These are phyloP conservation scores for Pelargonium citronellum DNA, from an alignment of 441 rosid genomes.

Conservation along the genomic window DNA sequence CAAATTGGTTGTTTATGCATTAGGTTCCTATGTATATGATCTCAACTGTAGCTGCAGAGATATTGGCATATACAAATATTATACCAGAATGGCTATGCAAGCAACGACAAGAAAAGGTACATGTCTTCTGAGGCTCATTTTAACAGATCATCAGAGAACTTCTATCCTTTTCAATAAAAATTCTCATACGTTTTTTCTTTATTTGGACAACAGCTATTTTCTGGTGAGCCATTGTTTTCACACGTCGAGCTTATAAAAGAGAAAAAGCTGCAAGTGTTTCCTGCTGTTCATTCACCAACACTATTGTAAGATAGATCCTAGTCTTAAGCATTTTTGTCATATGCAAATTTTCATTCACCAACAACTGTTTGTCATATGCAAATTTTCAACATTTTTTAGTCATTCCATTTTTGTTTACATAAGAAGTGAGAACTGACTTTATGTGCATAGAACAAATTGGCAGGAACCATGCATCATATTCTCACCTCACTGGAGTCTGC, in stretches of 20 bases:
- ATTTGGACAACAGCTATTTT: slow-evolving; percentile 50
- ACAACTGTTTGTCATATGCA: slow-evolving; percentile 34
- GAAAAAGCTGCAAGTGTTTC: slow-evolving; percentile 59
- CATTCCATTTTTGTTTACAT: neutral
- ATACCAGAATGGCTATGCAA: slow-evolving; percentile 90
- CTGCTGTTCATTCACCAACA: slow-evolving; percentile 65
- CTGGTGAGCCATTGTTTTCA: slow-evolving; percentile 68
- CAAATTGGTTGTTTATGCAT: slow-evolving; percentile 9
- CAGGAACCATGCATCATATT: slow-evolving; percentile 82
- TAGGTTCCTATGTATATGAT: slow-evolving; percentile 76
- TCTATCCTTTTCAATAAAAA: neutral
- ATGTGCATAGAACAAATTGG: slow-evolving; percentile 54
- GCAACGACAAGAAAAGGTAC: slow-evolving; percentile 70
- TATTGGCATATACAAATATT: slow-evolving; percentile 57
- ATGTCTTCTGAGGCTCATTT: slow-evolving; percentile 12
- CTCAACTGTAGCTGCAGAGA: slow-evolving; percentile 72
- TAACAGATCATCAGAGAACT: neutral
- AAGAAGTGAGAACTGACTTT: slow-evolving; percentile 22
- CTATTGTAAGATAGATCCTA: slow-evolving; percentile 53
- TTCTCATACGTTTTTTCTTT: slow-evolving; percentile 17
- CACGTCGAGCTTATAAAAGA: slow-evolving; percentile 51
- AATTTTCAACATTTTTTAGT: neutral
- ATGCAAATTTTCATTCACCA: slow-evolving; percentile 44
- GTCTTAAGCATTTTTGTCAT: neutral
- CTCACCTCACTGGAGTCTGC: slow-evolving; percentile 71